Conservation (phyloP, 1,284 basidiomycete genomes). For the Cronartium ribicola region DNA sequence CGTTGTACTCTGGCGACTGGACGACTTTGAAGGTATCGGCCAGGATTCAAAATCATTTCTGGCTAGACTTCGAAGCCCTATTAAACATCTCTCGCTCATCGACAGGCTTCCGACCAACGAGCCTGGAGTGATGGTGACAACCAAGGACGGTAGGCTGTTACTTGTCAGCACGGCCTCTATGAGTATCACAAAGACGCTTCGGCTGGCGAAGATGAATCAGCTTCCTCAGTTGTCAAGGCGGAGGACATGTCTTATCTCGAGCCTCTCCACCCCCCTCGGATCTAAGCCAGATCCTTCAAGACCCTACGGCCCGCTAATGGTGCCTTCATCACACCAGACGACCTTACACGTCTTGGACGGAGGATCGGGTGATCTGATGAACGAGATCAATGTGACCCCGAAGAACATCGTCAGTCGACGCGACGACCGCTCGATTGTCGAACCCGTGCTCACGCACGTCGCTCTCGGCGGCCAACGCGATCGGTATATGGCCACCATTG, state of each 20-base stretch:
- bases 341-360: constrained; percentile 87
- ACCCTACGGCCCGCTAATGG: constrained; percentile 65
- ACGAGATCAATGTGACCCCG: constrained; percentile 87
- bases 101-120: constrained; percentile 63
- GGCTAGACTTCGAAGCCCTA: constrained; percentile 83
- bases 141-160: constrained; percentile 75
- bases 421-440: constrained; percentile 73
- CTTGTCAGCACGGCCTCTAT: constrained; percentile 71
- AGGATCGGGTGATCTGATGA: constrained; percentile 64
- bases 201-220: constrained; percentile 47
- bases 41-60: constrained; percentile 80
- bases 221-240: constrained; percentile 12
- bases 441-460: constrained; percentile 69
- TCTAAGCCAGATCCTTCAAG: constrained; percentile 65
- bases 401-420: constrained; percentile 83
- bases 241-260: constrained; percentile 2
- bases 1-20: constrained; percentile 89
- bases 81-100: constrained; percentile 59
- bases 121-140: constrained; percentile 79
- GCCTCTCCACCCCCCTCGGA: constrained; percentile 54
- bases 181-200: constrained; percentile 62
- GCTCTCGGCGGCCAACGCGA: constrained; percentile 52
- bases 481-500: constrained; percentile 75
- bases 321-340: constrained; percentile 90
- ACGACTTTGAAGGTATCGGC: constrained; percentile 53